Percentiles rank a stretch among this genome's conserved stretches.
phyloP scores from a whole-genome alignment of 1,139 yeast genomes.

The Arxiozyma heterogenica region DNA sequence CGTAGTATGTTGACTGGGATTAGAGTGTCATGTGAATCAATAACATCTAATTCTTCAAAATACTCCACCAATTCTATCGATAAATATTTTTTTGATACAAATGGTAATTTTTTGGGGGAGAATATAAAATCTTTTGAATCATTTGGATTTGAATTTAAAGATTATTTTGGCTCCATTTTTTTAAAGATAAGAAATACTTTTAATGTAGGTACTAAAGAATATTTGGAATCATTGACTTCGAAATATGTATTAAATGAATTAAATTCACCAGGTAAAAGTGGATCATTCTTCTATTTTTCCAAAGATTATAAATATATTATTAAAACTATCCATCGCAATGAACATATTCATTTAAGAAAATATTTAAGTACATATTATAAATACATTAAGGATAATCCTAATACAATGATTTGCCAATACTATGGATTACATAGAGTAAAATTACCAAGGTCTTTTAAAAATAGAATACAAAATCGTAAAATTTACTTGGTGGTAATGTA shows the following conservation, averaged over 20 bases:
- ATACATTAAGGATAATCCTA: constrained; percentile 75
- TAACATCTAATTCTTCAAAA: neutral
- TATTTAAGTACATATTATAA: constrained; percentile 65
- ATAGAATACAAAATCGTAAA: constrained; percentile 46
- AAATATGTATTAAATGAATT: constrained; percentile 83
- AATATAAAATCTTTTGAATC: constrained; percentile 20
- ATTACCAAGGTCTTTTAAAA: constrained; percentile 52
- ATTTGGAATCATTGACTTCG: constrained; percentile 81
- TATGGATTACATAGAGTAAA: constrained; percentile 91
- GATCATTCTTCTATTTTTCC: constrained; percentile 89
- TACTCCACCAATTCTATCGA: constrained; percentile 2
- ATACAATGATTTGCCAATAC: constrained; percentile 81
- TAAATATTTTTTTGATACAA: constrained; percentile 73
- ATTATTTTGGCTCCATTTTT: constrained; percentile 87
- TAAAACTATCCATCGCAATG: constrained; percentile 88
- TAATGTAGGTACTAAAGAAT: constrained; percentile 82
- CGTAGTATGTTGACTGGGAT: constrained; percentile 96
- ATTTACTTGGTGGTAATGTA: constrained; percentile 94
- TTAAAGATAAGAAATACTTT: constrained; percentile 69
- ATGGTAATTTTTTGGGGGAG: constrained; percentile 64
- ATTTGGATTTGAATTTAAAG: constrained; percentile 71
- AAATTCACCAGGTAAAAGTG: constrained; percentile 95
- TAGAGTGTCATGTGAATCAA: constrained; percentile 41
- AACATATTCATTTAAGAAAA: constrained; percentile 71
- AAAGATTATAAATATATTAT: constrained; percentile 90